A percentile compares a stretch with the other conserved stretches of the same genome.
Evolutionary conservation across 306 rosid genomes (phyloP).

Genomic region (Fragaria vesca): DNA sequence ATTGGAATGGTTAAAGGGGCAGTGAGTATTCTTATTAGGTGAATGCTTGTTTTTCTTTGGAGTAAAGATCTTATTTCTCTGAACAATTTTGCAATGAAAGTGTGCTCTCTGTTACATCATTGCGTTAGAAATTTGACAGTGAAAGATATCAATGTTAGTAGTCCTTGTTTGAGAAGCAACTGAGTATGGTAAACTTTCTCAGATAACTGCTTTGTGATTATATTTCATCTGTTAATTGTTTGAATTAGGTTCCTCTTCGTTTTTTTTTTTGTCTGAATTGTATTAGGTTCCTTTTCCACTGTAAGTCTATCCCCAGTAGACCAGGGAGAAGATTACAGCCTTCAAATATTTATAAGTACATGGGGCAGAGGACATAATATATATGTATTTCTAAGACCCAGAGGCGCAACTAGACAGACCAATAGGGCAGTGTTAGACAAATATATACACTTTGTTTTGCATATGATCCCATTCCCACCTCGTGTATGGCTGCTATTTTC

Average conservation of each 20-base stretch:
- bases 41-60: neutral
- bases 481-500: slow-evolving; percentile 17
- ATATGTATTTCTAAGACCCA: neutral
- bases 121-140: neutral
- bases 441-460: slow-evolving; percentile 6
- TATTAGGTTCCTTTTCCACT: neutral
- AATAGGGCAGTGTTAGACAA: slow-evolving; percentile 12
- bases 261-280: neutral
- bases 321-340: neutral
- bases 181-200: neutral
- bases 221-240: neutral
- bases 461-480: slow-evolving; percentile 47
- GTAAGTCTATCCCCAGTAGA: neutral
- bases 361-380: neutral
- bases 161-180: neutral
- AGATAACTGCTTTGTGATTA: neutral
- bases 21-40: neutral
- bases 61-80: neutral
- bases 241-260: neutral
- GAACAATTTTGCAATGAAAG: neutral
- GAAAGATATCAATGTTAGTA: neutral
- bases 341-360: neutral
- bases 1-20: neutral
- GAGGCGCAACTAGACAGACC: slow-evolving; percentile 1
- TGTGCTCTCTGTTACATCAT: neutral